A percentile compares a stretch with the other conserved stretches of the same genome.
Conservation (phyloP, 1,139 yeast genomes). For the Debaryomyces coudertii region DNA sequence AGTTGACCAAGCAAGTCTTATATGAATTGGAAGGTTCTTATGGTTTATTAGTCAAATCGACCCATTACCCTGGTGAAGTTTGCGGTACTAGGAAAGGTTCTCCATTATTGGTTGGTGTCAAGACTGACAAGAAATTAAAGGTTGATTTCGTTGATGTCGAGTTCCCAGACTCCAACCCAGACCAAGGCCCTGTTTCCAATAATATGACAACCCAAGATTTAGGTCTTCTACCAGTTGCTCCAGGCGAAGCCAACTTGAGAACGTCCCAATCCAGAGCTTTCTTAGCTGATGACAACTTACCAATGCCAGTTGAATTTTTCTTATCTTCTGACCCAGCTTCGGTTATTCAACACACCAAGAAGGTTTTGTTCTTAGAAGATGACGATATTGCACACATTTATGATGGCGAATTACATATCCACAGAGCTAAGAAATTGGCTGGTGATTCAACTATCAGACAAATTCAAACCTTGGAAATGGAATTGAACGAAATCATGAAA, state of each 20-base stretch:
- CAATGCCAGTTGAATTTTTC: conserved; percentile 94
- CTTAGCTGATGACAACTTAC: conserved; percentile 86
- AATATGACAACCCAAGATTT: conserved; percentile 20
- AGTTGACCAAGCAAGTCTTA: conserved; percentile 88
- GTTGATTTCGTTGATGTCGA: conserved; percentile 99
- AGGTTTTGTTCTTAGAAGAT: conserved; percentile 94
- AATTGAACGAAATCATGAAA: conserved; percentile 96
- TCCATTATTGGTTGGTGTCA: conserved; percentile 95
- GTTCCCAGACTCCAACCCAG: conserved; percentile 66
- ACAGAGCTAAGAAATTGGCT: conserved; percentile 88
- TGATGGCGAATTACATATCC: conserved; percentile 98
- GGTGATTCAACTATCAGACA: conserved; percentile 94
- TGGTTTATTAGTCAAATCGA: conserved; percentile 89
- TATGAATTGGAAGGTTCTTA: conserved; percentile 97
- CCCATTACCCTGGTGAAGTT: conserved; percentile 93
- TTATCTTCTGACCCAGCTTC: conserved; percentile 97
- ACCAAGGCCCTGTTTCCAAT: conserved; percentile 12
- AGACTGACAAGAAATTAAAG: conserved; percentile 91
- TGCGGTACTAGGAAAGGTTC: conserved; percentile 99
- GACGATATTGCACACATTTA: conserved; percentile 98
- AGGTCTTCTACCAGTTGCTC: conserved; percentile 43
- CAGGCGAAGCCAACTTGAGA: conserved; percentile 61
- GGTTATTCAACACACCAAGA: conserved; percentile 96
- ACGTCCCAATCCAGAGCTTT: conserved; percentile 94
- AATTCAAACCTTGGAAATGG: conserved; percentile 95